Percentiles rank a stretch among this genome's conserved stretches.
These are phyloP conservation scores for Tilletiaria anomala DNA, from an alignment of 1,284 basidiomycete genomes.

Conservation along the genomic window DNA sequence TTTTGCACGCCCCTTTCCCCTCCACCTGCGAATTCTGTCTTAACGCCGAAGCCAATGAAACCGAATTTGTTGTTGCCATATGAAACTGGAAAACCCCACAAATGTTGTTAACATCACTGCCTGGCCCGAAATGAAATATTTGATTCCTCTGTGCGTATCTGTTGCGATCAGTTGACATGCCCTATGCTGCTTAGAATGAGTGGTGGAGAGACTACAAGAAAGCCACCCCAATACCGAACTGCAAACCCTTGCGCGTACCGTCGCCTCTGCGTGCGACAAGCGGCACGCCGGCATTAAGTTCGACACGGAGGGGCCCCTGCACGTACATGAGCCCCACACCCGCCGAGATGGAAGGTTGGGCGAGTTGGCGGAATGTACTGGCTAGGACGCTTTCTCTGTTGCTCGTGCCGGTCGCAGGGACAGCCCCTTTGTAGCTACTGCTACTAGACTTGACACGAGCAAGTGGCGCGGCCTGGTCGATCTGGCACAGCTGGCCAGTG, in stretches of 20 bases:
- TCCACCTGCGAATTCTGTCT: too few species aligned
- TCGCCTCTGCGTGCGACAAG: constrained; percentile 65
- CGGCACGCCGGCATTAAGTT: constrained; percentile 84
- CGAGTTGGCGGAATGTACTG: constrained; percentile 5
- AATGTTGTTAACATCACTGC: too few species aligned
- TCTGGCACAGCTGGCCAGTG: constrained; percentile 60
- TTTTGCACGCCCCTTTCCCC: too few species aligned
- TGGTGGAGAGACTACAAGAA: constrained; percentile 19
- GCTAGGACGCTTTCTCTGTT: background rate
- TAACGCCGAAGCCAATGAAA: too few species aligned
- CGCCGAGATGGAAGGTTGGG: constrained; percentile 51
- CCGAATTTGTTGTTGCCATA: too few species aligned
- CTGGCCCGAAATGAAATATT: too few species aligned
- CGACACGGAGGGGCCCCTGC: constrained; percentile 67
- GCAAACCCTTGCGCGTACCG: constrained; percentile 62
- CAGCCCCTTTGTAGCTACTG: background rate
- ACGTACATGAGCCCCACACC: constrained; percentile 83
- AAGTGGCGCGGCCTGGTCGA: constrained; percentile 48
- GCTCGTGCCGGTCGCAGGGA: background rate
- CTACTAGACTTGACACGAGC: background rate
- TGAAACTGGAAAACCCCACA: too few species aligned
- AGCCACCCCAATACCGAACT: constrained; percentile 71
- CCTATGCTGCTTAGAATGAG: too few species aligned
- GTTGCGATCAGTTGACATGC: too few species aligned
- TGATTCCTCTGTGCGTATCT: too few species aligned